Percentiles rank a stretch among this genome's conserved stretches.
Evolutionary conservation across 371 early-diverging fungal genomes (phyloP).

Genomic region (Mortierella sp.): DNA sequence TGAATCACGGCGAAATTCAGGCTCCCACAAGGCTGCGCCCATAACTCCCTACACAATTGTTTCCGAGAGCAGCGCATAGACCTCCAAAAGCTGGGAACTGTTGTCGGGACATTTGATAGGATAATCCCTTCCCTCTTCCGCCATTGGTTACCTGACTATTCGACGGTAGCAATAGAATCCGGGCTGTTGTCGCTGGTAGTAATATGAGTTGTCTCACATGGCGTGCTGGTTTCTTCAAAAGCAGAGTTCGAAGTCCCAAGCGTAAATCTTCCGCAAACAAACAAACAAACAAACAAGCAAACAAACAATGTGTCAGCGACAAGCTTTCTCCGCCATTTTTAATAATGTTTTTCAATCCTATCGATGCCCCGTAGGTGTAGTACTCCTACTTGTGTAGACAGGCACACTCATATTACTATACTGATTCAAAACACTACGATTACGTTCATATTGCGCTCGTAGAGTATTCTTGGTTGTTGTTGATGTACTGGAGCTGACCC

Average conservation of each 20-base stretch:
- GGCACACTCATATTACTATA: constrained; percentile 41
- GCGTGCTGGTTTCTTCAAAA: too few relatives aligned
- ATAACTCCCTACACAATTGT: too few relatives aligned
- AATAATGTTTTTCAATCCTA: not conserved
- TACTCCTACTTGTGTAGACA: constrained; percentile 21
- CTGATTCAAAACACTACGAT: constrained; percentile 36
- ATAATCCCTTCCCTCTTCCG: not conserved
- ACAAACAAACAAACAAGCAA: too few relatives aligned
- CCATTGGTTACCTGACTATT: not conserved
- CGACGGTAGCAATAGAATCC: too few relatives aligned
- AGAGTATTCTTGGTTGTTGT: constrained; percentile 27
- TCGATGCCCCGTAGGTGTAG: constrained; percentile 9
- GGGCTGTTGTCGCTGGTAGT: too few relatives aligned
- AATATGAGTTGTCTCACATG: too few relatives aligned
- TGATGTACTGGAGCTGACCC: constrained; percentile 11
- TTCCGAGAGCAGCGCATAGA: not conserved
- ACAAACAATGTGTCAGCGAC: too few relatives aligned
- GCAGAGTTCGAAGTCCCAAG: too few relatives aligned
- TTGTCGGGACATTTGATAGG: not conserved
- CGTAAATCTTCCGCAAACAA: too few relatives aligned
- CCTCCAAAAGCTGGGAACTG: not conserved
- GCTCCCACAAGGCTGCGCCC: too few relatives aligned
- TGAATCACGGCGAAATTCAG: constrained; percentile 3
- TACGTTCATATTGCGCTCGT: constrained; percentile 46
- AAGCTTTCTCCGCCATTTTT: constrained; percentile 1